These are phyloP conservation scores for Teratosphaeria epicoccoides DNA, from an alignment of 2,329 filamentous ascomycete species.

Conservation along the genomic window DNA sequence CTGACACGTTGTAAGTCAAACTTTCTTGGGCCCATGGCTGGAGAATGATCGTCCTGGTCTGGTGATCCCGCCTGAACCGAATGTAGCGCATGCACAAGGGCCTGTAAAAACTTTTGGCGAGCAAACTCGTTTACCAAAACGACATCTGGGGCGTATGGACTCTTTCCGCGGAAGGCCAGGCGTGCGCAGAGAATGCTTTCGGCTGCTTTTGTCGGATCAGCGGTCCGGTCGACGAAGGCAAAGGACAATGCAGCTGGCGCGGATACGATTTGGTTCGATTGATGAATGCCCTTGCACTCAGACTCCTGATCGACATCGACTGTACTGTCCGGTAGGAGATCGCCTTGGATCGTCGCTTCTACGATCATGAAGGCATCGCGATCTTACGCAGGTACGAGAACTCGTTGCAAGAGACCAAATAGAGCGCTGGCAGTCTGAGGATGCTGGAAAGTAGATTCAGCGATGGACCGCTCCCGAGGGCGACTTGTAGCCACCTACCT, in stretches of 20 bases:
- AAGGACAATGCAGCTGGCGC: conserved; percentile 30
- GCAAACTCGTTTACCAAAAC: conserved; percentile 56
- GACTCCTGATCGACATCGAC: conserved; percentile 28
- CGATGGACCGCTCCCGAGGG: neutral
- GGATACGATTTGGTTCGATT: conserved; percentile 27
- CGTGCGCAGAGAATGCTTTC: conserved; percentile 43
- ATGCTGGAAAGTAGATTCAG: conserved; percentile 20
- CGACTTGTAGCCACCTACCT: conserved; percentile 26
- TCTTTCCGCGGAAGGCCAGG: conserved; percentile 45
- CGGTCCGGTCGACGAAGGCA: conserved; percentile 52
- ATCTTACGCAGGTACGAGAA: conserved; percentile 35
- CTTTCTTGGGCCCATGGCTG: neutral
- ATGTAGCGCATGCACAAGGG: conserved; percentile 25
- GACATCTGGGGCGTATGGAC: conserved; percentile 51
- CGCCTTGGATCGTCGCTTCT: conserved; percentile 22
- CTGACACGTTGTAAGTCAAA: neutral
- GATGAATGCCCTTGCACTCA: conserved; percentile 5
- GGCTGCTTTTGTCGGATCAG: conserved; percentile 45
- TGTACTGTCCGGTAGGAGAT: conserved; percentile 16
- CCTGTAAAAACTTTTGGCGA: conserved; percentile 44
- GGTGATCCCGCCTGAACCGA: neutral
- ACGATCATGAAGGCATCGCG: conserved; percentile 40
- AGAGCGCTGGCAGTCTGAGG: conserved; percentile 32
- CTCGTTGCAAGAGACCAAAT: conserved; percentile 26
- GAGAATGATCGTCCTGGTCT: neutral